These are phyloP conservation scores for Nakazawaea ishiwadae DNA, from an alignment of 805 yeast species.

Conservation along the genomic window DNA sequence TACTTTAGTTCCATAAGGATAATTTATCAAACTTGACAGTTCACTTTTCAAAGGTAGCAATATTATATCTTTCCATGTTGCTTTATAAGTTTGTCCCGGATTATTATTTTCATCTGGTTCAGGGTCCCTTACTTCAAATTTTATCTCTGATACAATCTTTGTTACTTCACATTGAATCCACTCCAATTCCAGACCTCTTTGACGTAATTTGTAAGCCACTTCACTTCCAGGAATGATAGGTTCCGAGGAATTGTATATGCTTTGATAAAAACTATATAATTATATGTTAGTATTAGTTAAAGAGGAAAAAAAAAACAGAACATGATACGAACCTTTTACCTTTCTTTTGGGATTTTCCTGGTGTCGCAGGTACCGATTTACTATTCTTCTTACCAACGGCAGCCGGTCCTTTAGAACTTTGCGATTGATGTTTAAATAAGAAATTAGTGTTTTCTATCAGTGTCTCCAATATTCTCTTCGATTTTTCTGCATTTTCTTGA, in stretches of 20 bases:
- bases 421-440: constrained; percentile 30
- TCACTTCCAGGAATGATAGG: constrained; percentile 65
- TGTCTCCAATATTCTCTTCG: constrained; percentile 36
- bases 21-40: constrained; percentile 38
- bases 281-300: not conserved
- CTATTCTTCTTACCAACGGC: constrained; percentile 1
- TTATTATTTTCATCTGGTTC: constrained; percentile 94
- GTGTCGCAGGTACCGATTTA: not conserved
- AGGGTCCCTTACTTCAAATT: constrained; percentile 91
- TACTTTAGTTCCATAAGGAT: constrained; percentile 76
- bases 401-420: constrained; percentile 10
- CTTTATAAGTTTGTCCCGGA: constrained; percentile 80
- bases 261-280: constrained; percentile 28
- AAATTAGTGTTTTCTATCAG: constrained; percentile 41
- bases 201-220: constrained; percentile 79
- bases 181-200: constrained; percentile 70
- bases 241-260: constrained; percentile 56
- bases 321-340: constrained; percentile 22
- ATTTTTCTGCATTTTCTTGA: constrained; percentile 52
- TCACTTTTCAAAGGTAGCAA: constrained; percentile 57
- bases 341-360: constrained; percentile 19
- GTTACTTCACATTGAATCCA: constrained; percentile 96
- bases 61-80: constrained; percentile 75
- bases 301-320: constrained; percentile 15
- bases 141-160: constrained; percentile 61